Evolutionary conservation across 345 rosid species (phyloP).

Genomic region (Corymbia maculata): DNA sequence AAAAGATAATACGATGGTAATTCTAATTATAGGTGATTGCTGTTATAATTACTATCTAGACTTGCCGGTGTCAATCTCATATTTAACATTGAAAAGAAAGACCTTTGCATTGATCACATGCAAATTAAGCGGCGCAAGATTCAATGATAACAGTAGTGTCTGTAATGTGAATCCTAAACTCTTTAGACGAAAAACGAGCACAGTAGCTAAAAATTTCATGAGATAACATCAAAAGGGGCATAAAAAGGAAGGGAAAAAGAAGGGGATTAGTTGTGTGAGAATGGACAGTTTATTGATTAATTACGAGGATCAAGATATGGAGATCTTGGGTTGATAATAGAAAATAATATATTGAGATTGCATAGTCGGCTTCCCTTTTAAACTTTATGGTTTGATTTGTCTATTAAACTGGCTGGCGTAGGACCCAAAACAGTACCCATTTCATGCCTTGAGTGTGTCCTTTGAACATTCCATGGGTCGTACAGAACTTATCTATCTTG

Average conservation of each 20-base stretch:
- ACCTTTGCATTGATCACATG: not conserved
- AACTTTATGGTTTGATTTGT: not conserved
- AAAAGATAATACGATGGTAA: not conserved
- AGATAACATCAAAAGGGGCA: not conserved
- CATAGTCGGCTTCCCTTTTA: not conserved
- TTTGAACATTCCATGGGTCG: not conserved
- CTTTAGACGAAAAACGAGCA: not conserved
- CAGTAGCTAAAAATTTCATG: not conserved
- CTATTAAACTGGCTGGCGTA: not conserved
- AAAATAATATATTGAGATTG: not conserved
- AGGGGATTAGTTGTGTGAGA: not conserved
- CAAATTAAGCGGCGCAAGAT: not conserved
- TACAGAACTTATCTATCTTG: not conserved
- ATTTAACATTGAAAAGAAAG: not conserved
- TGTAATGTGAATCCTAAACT: rapidly evolving
- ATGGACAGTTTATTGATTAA: not conserved
- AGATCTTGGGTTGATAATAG: not conserved
- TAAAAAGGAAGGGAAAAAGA: not conserved
- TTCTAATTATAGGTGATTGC: not conserved
- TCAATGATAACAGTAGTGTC: not conserved
- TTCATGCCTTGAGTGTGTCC: not conserved
- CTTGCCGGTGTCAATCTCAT: not conserved
- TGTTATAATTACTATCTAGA: not conserved
- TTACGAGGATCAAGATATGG: not conserved
- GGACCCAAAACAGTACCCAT: not conserved